Base-by-base conservation (phyloP, 2,329 filamentous ascomycete species). In the Cordyceps tenuipes region DNA sequence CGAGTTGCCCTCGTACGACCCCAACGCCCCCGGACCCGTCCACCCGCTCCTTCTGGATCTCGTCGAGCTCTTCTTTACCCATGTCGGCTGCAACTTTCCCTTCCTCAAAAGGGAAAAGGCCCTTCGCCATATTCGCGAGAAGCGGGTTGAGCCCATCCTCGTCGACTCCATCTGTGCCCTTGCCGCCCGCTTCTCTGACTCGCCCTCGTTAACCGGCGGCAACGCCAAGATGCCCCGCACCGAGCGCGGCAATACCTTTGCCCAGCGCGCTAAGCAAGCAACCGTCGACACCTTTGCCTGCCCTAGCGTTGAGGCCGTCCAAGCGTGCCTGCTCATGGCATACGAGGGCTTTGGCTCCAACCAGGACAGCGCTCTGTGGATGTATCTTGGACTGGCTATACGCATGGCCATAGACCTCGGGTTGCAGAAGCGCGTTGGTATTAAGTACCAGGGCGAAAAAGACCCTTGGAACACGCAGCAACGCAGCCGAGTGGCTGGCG, bases 291-390 rank as follows among this genome's bases (percentile, higher is more conserved):
- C 88, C 0, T 91, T 95, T 63, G 83, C 89, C 0, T 94, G 88
- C 63, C 91, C 91, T 0, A 91, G 87, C 2, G 86, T 95, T 1
- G 88, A 88, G 26, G 90, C 90, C 10, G 89, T 94, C 0, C 91
- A 96, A 67, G 90, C 91, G 0, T 91, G 88, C 53, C 74, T 96
- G 12, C 75, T 96, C 31, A 83, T 96, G 73, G 91, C 90, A 0
- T 96, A 96, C 68, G 90, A 95, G 65, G 88, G 92, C 48, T 96
- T 96, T 66, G 91, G 91, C 1, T 89, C 89, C 12, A 90, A 90
- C 64, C 89, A 92, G 66, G 91, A 96, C 68, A 95, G 90, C 70
- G 90, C 90, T 0, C 73, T 96, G 7, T 96, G 91, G 91, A 95
- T 96, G 90, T 96, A 95, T 68, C 78, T 96, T 1, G 91, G 91